Base-by-base conservation (phyloP, 495 filamentous ascomycete species). In the Penicillium taxi region DNA sequence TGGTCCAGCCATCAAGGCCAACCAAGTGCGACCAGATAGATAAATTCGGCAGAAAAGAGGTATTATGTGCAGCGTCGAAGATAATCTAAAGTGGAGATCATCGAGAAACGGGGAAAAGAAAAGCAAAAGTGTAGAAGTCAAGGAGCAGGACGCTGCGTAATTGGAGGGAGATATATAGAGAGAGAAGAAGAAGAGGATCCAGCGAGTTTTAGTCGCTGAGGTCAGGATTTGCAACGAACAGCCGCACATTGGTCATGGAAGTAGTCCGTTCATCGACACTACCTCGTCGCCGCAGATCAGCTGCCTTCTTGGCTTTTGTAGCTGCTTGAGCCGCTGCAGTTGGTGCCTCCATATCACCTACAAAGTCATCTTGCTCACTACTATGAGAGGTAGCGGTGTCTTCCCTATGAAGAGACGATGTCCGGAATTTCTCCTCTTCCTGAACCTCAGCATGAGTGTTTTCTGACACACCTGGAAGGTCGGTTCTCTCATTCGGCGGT, bases 191-290 rank as follows among this genome's bases (percentile, higher is more conserved):
- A 30, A 17, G 18, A 44, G 16, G 15, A 20, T 20, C 14, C 21
- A n/a, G 21, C 15, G 11, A 7, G 21, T 15, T 13, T 22, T 63
- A 81, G 59, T 83, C 79, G 54, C 76, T 80, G 31, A 72, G 52
- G 56, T 98, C 91, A 15, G 91, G 91, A 59, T 98, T 98, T 13
- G 93, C 93, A 51, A 98, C 89, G 48, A 86, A 96, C 37, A 98
- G 64, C 36, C 88, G 75, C 13, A 81, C 84, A 13, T 80, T 84
- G 21, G 84, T 87, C 79, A 94, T 87, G 4, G 80, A 80, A 42
- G 73, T 78, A 15, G 84, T 85, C 52, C 84, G 74, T 59, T 96
- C 91, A 56, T 98, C 93, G 33, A 98, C 87, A 57, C 91, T 96
- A 7, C 90, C 91, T 46, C 86, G 72, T 39, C 90, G 77, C 52